Evolutionary conservation across 2,329 filamentous ascomycete genomes (phyloP), one percentile per base, ranked within the genome.

Genomic region (Ascosphaera pollenicola): DNA sequence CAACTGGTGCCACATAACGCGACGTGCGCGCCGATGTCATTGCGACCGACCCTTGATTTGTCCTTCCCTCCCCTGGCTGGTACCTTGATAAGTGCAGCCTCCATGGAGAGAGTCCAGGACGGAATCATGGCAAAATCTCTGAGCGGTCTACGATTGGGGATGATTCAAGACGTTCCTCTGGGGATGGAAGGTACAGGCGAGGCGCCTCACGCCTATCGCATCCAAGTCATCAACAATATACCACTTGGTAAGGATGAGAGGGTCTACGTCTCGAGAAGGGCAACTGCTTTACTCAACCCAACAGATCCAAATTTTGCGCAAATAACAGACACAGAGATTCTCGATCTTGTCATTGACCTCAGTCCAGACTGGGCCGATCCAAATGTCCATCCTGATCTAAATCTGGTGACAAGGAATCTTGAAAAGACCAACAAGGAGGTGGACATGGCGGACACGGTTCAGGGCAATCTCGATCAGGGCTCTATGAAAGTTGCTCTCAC

Each of bases 231-330:
- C 44, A 84, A 82, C 34, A 81, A 78, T 47, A 69, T 85, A 32
- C 70, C 78, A 1, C 64, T 98, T 3, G 87, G 87, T 3, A 76
- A 79, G 37, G 83, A 95, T 51, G 87, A 95, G 57, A 80, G 77
- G 45, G 73, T 94, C 16, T 80, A 81, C 52, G 70, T 95, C 45
- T 73, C 78, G 17, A 74, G 83, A 42, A 70, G 87, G 18, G 73
- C 83, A 19, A 73, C 78, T 41, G 76, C 80, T 46, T 69, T 84
- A 28, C 49, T 66, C 26, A 61, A 62, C 49, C 58, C 60, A 3
- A 70, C 73, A 17, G 87, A 94, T 55, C 80, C 84, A 11, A 76
- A 85, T 41, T 94, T 94, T 54, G 79, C 75, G 8, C 70, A 81
- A 19, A 65, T 85, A 18, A 72, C 79, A 36, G 81, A 93, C 49